Base-by-base conservation (phyloP, 139 green algal species). In the Coelastrella sp. region DNA sequence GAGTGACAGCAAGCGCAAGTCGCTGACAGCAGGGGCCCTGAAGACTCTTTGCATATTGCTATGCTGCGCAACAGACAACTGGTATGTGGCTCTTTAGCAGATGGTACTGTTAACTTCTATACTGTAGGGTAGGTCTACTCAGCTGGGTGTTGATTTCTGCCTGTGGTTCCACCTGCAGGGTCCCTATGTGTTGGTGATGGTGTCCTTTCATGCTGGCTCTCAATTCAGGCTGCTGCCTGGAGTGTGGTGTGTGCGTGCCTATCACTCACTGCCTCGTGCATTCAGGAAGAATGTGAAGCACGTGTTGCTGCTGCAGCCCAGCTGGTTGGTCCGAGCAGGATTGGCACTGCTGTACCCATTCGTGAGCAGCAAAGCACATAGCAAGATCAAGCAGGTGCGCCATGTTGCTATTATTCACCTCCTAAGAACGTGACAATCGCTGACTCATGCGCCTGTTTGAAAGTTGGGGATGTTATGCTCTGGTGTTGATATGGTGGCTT, bases 251-350 rank as follows among this genome's bases (percentile, higher is more conserved):
- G 88, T 97, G 67, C 84, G 89, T 40, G 92, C 93, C 2, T 97
- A 94, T 81, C 86, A 91, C 32, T 81, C 85, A 41, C 68, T 86
- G 59, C 86, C 89, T 6, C 85, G 90, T 25, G 90, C 92, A 19
- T 95, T 94, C 89, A 88, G 87, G 59, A 97, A 97, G 86, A 93
- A 97, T 78, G 94, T 97, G 35, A 89, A 95, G 83, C 91, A 92
- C 85, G 89, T 97, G 23, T 63, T 97, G 35, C 78, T 97, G 51
- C 92, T 97, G 45, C 76, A 90, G 62, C 94, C 94, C 11, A 93
- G 87, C 59, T 74, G 84, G 23, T 87, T 91, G 62, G 87, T 95
- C 21, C 88, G 87, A 9, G 81, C 92, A 5, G 73, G 94, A 40
- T 76, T 96, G 79, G 80, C 85, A 17, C 82, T 95, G 48, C 76